phyloP scores from a whole-genome alignment of 139 green algal species.

The Astrephomene gubernaculifera region DNA sequence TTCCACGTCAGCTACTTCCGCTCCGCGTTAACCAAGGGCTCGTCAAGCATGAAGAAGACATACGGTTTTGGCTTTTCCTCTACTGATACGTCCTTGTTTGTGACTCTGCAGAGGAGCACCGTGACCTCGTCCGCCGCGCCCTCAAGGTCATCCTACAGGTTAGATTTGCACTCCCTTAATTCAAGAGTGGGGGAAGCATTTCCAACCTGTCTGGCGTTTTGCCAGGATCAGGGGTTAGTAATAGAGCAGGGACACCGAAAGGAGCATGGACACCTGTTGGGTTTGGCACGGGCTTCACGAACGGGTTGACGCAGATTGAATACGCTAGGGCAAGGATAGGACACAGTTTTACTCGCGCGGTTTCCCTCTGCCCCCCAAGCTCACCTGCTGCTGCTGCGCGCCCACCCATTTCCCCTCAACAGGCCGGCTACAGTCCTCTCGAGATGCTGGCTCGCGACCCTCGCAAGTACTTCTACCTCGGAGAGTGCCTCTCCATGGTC shows the following conservation, averaged over 20 bases:
- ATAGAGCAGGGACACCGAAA: not conserved
- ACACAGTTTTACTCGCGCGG: not conserved
- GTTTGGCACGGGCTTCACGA: too few relatives aligned
- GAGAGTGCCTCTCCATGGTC: constrained; percentile 77
- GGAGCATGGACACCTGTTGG: too few relatives aligned
- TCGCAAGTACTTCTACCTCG: constrained; percentile 59
- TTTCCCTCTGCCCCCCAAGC: not conserved
- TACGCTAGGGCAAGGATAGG: not conserved
- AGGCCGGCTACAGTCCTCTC: constrained; percentile 76
- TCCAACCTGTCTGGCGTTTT: not conserved
- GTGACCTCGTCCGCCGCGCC: constrained; percentile 75
- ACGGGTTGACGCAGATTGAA: not conserved
- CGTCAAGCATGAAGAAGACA: too few relatives aligned
- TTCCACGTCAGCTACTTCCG: too few relatives aligned
- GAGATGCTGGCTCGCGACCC: constrained; percentile 40
- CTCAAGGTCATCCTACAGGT: constrained; percentile 69
- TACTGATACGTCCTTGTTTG: too few relatives aligned
- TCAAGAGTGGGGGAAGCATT: not conserved
- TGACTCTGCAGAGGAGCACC: constrained; percentile 77
- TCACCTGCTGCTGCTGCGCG: too few relatives aligned
- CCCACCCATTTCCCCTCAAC: not conserved
- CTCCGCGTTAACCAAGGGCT: too few relatives aligned
- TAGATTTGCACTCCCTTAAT: not conserved
- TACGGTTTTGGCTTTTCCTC: too few relatives aligned
- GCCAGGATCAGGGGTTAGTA: too few relatives aligned